A percentile compares a stretch with the other conserved stretches of the same genome.
Evolutionary conservation across 495 filamentous ascomycete species (phyloP).

Genomic region (Aspergillus bridgeri): DNA sequence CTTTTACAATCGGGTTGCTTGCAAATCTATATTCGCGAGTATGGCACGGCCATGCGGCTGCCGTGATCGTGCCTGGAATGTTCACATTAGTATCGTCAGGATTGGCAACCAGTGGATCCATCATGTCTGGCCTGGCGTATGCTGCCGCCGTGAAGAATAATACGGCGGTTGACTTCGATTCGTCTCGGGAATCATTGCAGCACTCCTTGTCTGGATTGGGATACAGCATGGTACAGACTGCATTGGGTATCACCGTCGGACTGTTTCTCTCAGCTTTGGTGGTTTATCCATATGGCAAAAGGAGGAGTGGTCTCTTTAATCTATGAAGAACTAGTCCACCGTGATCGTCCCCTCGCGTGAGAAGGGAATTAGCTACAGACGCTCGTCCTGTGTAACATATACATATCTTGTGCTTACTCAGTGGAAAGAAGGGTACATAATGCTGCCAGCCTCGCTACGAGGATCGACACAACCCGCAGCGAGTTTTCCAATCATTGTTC

Average conservation of each 20-base stretch:
- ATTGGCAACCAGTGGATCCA: slow-evolving; percentile 71
- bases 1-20: slow-evolving; percentile 74
- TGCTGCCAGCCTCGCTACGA: background rate
- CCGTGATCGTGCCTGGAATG: slow-evolving; percentile 85
- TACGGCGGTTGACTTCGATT: slow-evolving; percentile 16
- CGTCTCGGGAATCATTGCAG: slow-evolving; percentile 9
- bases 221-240: slow-evolving; percentile 79
- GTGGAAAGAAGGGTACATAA: background rate
- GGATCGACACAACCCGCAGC: background rate
- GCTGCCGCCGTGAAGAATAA: slow-evolving; percentile 67
- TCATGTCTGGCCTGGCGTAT: slow-evolving; percentile 72
- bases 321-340: slow-evolving; percentile 51
- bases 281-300: slow-evolving; percentile 80
- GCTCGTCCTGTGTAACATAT: background rate
- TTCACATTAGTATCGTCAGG: slow-evolving; percentile 89
- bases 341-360: too few relatives aligned
- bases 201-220: slow-evolving; percentile 35
- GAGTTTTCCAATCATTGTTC: background rate
- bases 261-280: slow-evolving; percentile 76
- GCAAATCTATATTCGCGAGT: slow-evolving; percentile 82
- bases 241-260: slow-evolving; percentile 84
- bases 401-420: background rate
- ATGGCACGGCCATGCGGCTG: slow-evolving; percentile 76
- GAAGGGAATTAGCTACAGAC: background rate
- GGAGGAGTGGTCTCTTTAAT: slow-evolving; percentile 77